Base-by-base conservation (phyloP, 2,329 filamentous ascomycete species). In the Calonectria ilicicola region DNA sequence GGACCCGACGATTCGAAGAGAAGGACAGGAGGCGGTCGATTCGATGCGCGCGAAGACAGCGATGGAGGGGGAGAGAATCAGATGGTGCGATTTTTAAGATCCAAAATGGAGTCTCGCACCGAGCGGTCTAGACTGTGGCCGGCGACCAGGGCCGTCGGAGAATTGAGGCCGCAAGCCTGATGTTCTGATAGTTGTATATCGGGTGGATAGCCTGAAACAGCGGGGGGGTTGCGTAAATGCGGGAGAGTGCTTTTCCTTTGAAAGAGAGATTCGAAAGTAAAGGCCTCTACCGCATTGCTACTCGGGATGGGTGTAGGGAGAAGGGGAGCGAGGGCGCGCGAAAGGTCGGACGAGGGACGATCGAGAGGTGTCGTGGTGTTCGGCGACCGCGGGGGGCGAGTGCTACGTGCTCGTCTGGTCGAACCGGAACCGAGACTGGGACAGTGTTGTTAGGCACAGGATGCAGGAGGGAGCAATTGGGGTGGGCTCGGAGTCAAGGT, bases 81-180 rank as follows among this genome's bases (percentile, higher is more conserved):
- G 71, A 76, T 80, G 77, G 78, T 77, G 78, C 78, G 78, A 79
- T 80, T 80, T 78, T 76, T 69, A 27, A 72, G 72, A 77, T 73
- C 76, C 77, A 80, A 74, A 69, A 78, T 68, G 72, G 70, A 75
- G 75, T 75, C 76, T 64, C 72, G 72, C 60, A 77, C 72, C 71
- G 75, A 73, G 76, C 75, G 77, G 77, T 78, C 78, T 80, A 77
- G 77, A 66, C 76, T 70, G 67, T 65, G 44, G 65, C 70, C 67
- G 27, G 69, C 47, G 73, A 78, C 74, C 64, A 71, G 74, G 67
- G 69, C 69, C 63, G 70, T 70, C 72, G 66, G 67, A 60, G 66
- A 74, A 73, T 70, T 69, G 70, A 72, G 56, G 64, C 42, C 60
- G 49, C 38, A 47, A 40, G 40, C 40, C 32, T 47, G 58, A 68